Percentiles rank a stretch among this genome's conserved stretches.
Evolutionary conservation across 345 rosid genomes (phyloP).

Genomic region (Sisymbrium irio): DNA sequence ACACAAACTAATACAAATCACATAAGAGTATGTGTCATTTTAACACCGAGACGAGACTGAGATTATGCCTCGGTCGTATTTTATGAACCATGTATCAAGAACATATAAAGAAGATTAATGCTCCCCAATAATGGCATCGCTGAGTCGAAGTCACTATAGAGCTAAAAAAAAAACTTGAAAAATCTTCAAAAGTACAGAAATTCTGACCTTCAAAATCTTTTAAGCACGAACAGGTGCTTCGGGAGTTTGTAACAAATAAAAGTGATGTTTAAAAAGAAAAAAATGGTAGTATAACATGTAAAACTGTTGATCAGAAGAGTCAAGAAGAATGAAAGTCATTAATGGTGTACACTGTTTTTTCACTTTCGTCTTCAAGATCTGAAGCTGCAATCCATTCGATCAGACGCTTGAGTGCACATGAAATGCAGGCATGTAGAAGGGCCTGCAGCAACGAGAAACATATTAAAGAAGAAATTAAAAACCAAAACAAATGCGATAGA

Average conservation of each 20-base stretch:
- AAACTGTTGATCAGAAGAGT: conserved; percentile 1
- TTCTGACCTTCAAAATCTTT: conserved; percentile 72
- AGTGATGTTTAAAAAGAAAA: conserved; percentile 7
- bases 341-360: conserved; percentile 45
- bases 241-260: conserved; percentile 56
- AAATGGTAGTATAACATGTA: background rate
- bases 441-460: conserved; percentile 52
- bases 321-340: background rate
- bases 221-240: conserved; percentile 83
- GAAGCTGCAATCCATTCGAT: conserved; percentile 96
- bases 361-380: conserved; percentile 91
- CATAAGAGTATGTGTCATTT: too few species aligned
- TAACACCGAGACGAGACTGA: too few species aligned
- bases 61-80: too few species aligned
- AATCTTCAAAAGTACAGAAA: too few species aligned
- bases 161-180: too few species aligned
- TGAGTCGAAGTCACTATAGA: too few species aligned
- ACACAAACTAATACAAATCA: too few species aligned
- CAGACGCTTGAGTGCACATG: conserved; percentile 76
- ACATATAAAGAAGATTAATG: too few species aligned
- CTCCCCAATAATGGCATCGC: too few species aligned
- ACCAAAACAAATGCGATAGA: background rate
- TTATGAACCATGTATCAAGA: too few species aligned
- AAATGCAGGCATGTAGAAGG: conserved; percentile 92
- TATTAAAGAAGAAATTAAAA: background rate